These are phyloP conservation scores for Chlorella sorokiniana DNA, from an alignment of 139 green algal genomes.

Conservation along the genomic window DNA sequence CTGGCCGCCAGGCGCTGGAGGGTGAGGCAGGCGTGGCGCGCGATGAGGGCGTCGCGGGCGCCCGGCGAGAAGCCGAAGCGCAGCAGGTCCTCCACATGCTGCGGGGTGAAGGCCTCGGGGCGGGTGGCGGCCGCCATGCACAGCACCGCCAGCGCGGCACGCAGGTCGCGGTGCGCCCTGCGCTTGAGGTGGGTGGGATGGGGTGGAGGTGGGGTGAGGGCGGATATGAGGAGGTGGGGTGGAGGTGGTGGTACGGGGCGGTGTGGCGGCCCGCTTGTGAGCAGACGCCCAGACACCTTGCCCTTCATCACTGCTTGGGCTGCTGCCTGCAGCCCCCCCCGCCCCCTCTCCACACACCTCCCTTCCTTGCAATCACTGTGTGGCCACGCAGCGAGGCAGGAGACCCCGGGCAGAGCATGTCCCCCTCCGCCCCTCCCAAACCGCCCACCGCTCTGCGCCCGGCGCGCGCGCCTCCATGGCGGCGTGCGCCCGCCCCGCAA, in stretches of 20 bases:
- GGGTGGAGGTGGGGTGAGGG: too few relatives aligned
- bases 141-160: constrained; percentile 65
- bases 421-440: not conserved
- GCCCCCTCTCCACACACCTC: too few relatives aligned
- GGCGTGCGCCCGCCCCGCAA: constrained; percentile 9
- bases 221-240: too few relatives aligned
- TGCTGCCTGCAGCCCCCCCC: too few relatives aligned
- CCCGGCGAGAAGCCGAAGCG: constrained; percentile 35
- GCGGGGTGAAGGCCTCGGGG: constrained; percentile 51
- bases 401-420: too few relatives aligned
- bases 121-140: constrained; percentile 58
- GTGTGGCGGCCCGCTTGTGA: too few relatives aligned
- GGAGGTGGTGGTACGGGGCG: too few relatives aligned
- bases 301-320: too few relatives aligned
- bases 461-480: not conserved
- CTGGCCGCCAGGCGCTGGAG: constrained; percentile 39
- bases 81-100: constrained; percentile 55
- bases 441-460: not conserved
- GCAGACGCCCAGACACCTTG: too few relatives aligned
- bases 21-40: constrained; percentile 59
- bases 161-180: constrained; percentile 38
- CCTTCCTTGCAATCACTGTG: too few relatives aligned
- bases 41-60: constrained; percentile 59
- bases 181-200: too few relatives aligned
- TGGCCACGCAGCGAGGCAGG: too few relatives aligned